These are phyloP conservation scores for Ormosia emarginata DNA, from an alignment of 306 rosid species.

Conservation along the genomic window DNA sequence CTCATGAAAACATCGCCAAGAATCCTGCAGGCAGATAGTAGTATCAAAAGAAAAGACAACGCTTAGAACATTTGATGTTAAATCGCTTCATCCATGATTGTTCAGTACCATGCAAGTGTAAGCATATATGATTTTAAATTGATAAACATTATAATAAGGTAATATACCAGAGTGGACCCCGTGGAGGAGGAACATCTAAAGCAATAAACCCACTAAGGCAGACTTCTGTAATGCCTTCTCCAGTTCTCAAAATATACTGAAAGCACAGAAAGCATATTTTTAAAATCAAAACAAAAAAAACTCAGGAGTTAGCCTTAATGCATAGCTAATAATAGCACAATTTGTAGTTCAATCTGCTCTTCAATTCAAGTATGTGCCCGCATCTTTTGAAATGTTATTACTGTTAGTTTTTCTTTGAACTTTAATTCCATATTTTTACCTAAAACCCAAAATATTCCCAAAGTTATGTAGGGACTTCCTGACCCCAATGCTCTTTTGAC, in stretches of 20 bases:
- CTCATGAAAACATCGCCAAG: slow-evolving; percentile 90
- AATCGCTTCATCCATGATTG: background rate
- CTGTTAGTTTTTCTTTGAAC: background rate
- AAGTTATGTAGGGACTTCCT: background rate
- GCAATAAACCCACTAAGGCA: slow-evolving; percentile 84
- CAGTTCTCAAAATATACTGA: slow-evolving; percentile 74
- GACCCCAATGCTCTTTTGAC: background rate
- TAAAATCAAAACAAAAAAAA: background rate
- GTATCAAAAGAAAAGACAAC: background rate
- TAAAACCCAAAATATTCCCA: background rate
- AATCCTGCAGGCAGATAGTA: slow-evolving; percentile 55
- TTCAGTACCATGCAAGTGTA: slow-evolving; percentile 1
- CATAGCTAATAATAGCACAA: background rate
- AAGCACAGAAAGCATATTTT: slow-evolving; percentile 11
- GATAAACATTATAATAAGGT: background rate
- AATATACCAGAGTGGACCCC: slow-evolving; percentile 78
- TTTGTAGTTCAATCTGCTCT: slow-evolving; percentile 9
- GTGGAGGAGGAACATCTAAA: slow-evolving; percentile 65
- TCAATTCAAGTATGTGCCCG: background rate
- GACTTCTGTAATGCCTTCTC: slow-evolving; percentile 48
- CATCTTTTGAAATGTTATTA: background rate
- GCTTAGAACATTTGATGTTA: background rate
- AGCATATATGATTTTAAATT: background rate
- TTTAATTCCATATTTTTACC: background rate
- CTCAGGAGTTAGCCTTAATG: background rate